phyloP scores from a whole-genome alignment of 2,329 filamentous ascomycete genomes.

The Coniochaeta hoffmannii region DNA sequence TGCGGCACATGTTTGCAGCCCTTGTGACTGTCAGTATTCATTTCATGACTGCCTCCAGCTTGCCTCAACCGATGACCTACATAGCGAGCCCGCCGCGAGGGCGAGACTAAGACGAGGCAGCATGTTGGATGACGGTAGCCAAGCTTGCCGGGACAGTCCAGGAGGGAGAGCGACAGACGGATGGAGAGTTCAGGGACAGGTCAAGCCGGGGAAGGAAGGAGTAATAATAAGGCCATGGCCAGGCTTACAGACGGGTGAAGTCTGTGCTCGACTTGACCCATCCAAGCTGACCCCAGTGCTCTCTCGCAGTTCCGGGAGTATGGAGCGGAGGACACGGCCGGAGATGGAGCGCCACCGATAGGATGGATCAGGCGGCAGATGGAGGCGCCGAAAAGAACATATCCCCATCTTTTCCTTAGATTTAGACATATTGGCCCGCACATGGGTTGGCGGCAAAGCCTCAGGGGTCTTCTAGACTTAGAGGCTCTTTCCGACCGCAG shows the following conservation, averaged over 20 bases:
- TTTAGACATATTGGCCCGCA: slow-evolving; percentile 3
- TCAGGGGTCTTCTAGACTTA: neutral
- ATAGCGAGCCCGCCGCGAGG: slow-evolving; percentile 15
- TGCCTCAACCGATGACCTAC: slow-evolving; percentile 10
- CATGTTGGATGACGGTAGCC: slow-evolving; percentile 13
- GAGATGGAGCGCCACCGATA: slow-evolving; percentile 17
- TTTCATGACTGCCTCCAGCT: neutral
- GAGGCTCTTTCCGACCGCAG: neutral
- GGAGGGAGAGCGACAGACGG: slow-evolving; percentile 6
- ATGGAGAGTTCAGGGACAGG: slow-evolving; percentile 6
- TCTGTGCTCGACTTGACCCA: neutral
- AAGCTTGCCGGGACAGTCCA: slow-evolving; percentile 5
- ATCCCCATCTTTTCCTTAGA: slow-evolving; percentile 2
- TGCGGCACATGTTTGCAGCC: slow-evolving; percentile 11
- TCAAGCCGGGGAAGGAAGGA: slow-evolving; percentile 3
- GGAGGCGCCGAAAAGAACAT: slow-evolving; percentile 4
- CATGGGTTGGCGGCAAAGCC: neutral
- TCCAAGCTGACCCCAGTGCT: neutral
- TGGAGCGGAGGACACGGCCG: slow-evolving; percentile 14
- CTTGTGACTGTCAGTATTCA: slow-evolving; percentile 7
- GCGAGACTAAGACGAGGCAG: slow-evolving; percentile 14
- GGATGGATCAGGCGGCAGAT: slow-evolving; percentile 17
- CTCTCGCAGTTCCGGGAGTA: slow-evolving; percentile 14
- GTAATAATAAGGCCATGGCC: slow-evolving; percentile 9
- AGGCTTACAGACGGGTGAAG: neutral